A percentile compares a stretch with the other conserved stretches of the same genome.
phyloP scores from a whole-genome alignment of 768 basidiomycete genomes.

The Lanmaoa pseudosensibilis region DNA sequence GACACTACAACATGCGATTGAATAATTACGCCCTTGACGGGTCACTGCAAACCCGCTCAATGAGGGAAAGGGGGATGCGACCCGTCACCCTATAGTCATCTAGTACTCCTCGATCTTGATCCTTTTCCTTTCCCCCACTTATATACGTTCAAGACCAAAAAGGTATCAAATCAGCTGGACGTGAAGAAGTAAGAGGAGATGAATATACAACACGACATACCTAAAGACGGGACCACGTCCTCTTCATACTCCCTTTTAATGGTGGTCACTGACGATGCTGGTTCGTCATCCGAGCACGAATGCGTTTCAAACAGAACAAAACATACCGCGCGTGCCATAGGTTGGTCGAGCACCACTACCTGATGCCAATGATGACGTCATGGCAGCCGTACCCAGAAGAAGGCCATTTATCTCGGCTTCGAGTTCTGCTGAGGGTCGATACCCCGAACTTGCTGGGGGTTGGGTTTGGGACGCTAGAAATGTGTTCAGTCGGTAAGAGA shows the following conservation, averaged over 20 bases:
- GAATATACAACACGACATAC: not conserved
- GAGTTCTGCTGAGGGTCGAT: conserved; percentile 9
- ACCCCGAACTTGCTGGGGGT: conserved; percentile 1
- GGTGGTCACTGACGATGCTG: not conserved
- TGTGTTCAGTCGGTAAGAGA: not conserved
- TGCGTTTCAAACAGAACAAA: not conserved
- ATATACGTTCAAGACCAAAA: not conserved
- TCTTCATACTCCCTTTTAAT: conserved; percentile 21
- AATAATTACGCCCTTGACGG: not conserved
- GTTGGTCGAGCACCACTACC: not conserved
- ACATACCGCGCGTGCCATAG: not conserved
- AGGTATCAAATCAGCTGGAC: not conserved
- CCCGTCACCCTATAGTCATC: not conserved
- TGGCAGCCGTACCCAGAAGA: not conserved
- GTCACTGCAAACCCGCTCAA: not conserved
- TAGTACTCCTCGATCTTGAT: conserved; percentile 20
- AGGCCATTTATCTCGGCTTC: conserved; percentile 2
- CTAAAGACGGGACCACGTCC: not conserved
- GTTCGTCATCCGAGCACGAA: too few species aligned
- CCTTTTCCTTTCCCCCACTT: conserved; percentile 12
- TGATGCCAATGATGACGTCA: not conserved
- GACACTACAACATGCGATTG: not conserved
- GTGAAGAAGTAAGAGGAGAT: too few species aligned
- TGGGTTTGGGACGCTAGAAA: not conserved
- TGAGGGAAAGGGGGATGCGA: not conserved